These are phyloP conservation scores for Sugiyamaella japonica DNA, from an alignment of 1,139 yeast genomes.

Conservation along the genomic window DNA sequence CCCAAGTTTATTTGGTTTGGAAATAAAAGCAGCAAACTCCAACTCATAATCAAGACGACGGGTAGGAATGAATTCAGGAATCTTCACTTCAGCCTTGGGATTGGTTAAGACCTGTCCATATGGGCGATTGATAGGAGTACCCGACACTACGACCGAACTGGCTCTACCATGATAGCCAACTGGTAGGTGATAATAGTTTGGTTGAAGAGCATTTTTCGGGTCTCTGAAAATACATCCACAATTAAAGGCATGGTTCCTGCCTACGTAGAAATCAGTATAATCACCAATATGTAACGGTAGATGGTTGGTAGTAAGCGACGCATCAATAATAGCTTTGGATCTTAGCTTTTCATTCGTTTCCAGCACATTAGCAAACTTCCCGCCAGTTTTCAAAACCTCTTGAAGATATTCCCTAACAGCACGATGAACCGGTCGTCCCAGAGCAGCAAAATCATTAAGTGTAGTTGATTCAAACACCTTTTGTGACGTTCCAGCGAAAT, in stretches of 20 bases:
- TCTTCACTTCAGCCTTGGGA: slow-evolving; percentile 21
- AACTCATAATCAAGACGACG: slow-evolving; percentile 32
- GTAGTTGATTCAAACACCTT: slow-evolving; percentile 21
- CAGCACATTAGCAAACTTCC: slow-evolving; percentile 24
- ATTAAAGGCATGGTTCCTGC: slow-evolving; percentile 32
- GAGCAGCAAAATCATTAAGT: slow-evolving; percentile 30
- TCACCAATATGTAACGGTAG: slow-evolving; percentile 33
- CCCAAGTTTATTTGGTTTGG: slow-evolving; percentile 29
- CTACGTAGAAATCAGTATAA: slow-evolving; percentile 34
- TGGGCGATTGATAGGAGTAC: slow-evolving; percentile 33
- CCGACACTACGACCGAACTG: slow-evolving; percentile 33
- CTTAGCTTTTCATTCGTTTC: slow-evolving; percentile 23
- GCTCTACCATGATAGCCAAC: slow-evolving; percentile 38
- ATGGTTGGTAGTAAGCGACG: slow-evolving; percentile 21
- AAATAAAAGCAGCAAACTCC: slow-evolving; percentile 33
- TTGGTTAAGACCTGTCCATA: slow-evolving; percentile 30
- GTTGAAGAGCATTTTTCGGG: slow-evolving; percentile 32
- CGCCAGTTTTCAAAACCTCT: slow-evolving; percentile 25
- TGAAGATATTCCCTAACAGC: slow-evolving; percentile 27
- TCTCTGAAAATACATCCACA: slow-evolving; percentile 33
- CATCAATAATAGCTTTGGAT: slow-evolving; percentile 19
- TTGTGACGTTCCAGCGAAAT: not conserved
- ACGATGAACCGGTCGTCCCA: slow-evolving; percentile 28
- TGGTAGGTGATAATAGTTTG: slow-evolving; percentile 33
- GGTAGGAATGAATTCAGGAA: slow-evolving; percentile 26